phyloP scores from a whole-genome alignment of 2,329 filamentous ascomycete species.

The Neonectria ditissima region DNA sequence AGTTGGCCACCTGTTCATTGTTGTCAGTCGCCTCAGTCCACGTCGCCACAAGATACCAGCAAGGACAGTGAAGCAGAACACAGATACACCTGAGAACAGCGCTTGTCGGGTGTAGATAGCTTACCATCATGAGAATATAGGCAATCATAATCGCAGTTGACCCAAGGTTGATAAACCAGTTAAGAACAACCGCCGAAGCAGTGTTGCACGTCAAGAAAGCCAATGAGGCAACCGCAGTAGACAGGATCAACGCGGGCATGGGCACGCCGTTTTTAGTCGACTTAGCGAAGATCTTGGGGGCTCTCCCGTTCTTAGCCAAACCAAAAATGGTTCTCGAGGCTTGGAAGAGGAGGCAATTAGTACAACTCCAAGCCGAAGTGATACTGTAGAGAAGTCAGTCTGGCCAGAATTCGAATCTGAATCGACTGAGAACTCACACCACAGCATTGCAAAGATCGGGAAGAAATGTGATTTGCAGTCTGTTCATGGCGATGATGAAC shows the following conservation, averaged over 20 bases:
- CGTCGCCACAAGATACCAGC: neutral
- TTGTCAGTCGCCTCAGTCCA: neutral
- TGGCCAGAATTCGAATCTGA: neutral
- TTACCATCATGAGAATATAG: conserved; percentile 14
- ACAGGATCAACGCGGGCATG: conserved; percentile 7
- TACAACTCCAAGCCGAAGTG: conserved; percentile 18
- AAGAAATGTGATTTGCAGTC: conserved; percentile 11
- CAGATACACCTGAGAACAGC: neutral
- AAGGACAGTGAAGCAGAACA: neutral
- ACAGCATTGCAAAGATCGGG: conserved; percentile 14
- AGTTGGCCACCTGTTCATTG: conserved; percentile 1
- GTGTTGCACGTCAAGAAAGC: conserved; percentile 14
- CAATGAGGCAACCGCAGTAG: conserved; percentile 8
- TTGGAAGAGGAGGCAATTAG: conserved; percentile 14
- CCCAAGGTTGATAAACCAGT: conserved; percentile 15
- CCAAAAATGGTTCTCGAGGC: conserved; percentile 16
- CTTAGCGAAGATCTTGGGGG: conserved; percentile 12
- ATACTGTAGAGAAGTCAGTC: neutral
- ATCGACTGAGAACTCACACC: neutral
- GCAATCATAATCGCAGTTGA: conserved; percentile 20
- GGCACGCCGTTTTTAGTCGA: conserved; percentile 9
- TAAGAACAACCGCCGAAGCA: conserved; percentile 6
- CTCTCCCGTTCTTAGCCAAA: conserved; percentile 12
- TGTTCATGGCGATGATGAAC: conserved; percentile 20
- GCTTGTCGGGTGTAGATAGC: neutral